Conservation (phyloP, 1,284 basidiomycete genomes). For the Ceratobasidium sp. region DNA sequence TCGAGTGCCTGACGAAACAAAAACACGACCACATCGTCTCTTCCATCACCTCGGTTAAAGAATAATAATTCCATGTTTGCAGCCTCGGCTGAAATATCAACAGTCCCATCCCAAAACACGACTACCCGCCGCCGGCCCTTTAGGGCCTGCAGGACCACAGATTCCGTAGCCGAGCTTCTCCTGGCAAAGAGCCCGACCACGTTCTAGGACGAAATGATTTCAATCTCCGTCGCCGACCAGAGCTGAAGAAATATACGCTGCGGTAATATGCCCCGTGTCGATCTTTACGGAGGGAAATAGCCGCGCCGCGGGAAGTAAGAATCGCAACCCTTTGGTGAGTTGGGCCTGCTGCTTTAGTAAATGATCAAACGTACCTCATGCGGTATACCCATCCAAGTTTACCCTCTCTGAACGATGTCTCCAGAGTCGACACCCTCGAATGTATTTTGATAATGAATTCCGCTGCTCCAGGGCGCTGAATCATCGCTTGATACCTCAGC, state of each 20-base stretch:
- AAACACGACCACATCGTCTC: no score
- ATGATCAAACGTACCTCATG: conserved; percentile 63
- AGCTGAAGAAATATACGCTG: conserved; percentile 60
- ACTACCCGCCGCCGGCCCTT: conserved; percentile 46
- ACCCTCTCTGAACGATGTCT: conserved; percentile 66
- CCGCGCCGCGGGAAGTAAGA: conserved; percentile 74
- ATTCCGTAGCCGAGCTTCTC: conserved; percentile 71
- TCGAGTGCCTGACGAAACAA: background rate
- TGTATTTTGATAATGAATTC: conserved; percentile 90
- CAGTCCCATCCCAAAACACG: conserved; percentile 50
- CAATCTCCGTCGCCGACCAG: conserved; percentile 91
- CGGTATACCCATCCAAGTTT: conserved; percentile 84
- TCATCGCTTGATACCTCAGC: conserved; percentile 79
- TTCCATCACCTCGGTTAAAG: no score
- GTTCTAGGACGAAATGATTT: conserved; percentile 86
- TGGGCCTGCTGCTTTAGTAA: background rate
- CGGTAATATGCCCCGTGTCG: conserved; percentile 57
- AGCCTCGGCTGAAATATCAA: conserved; percentile 8
- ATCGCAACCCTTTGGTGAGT: conserved; percentile 74
- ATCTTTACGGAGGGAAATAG: conserved; percentile 81
- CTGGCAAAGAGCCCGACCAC: conserved; percentile 79
- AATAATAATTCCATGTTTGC: no score
- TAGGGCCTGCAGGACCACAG: conserved; percentile 56
- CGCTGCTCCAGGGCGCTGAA: conserved; percentile 49
- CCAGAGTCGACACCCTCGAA: conserved; percentile 75